Base-by-base conservation (phyloP, 169 alveolate genomes). In the Cryptosporidium viatorum region DNA sequence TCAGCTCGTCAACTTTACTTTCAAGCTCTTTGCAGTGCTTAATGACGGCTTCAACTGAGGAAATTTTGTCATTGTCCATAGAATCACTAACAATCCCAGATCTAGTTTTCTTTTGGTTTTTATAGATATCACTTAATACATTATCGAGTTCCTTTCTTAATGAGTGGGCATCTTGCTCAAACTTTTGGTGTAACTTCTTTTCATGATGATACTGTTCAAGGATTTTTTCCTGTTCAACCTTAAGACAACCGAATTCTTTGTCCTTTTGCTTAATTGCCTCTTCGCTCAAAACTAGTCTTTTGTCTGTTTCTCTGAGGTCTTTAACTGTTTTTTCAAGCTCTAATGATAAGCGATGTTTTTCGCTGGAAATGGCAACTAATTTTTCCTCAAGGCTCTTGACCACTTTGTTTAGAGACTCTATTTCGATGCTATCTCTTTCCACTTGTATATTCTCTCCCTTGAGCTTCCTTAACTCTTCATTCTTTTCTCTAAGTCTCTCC, bases 21-120 rank as follows among this genome's bases (percentile, higher is more conserved):
- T 80, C 89, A 3, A 80, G 35, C 41, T 80, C 89, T 31, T 65
- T 65, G 68, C 89, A 80, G 14, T 80, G 89, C 48, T 45, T 37
- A 23, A 80, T 62, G 31, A 80, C 26, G 23, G 39, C 43, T 45
- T 80, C 89, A n/a, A 80, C 29, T 4, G 89, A 80, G 26, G 51
- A 39, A 31, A 73, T 35, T 29, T 35, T 41, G 31, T 80, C 89
- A 29, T 35, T 23, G 10, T 80, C 89, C 9, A 48, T 48, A 6
- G 60, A 55, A n/a, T 62, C 75, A 12, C 35, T 69, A 60, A 26
- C 39, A 62, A 48, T 80, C 21, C 65, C 74, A 12, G 50, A 33
- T 62, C 89, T 80, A 12, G 23, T 65, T 21, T 73, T 73, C n/a
- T 73, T 73, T 29, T 80, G 89, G 33, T 21, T 51, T 18, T 62